These are phyloP conservation scores for Nepenthes gracilis DNA, from an alignment of 148 eudicot genomes.

Conservation along the genomic window DNA sequence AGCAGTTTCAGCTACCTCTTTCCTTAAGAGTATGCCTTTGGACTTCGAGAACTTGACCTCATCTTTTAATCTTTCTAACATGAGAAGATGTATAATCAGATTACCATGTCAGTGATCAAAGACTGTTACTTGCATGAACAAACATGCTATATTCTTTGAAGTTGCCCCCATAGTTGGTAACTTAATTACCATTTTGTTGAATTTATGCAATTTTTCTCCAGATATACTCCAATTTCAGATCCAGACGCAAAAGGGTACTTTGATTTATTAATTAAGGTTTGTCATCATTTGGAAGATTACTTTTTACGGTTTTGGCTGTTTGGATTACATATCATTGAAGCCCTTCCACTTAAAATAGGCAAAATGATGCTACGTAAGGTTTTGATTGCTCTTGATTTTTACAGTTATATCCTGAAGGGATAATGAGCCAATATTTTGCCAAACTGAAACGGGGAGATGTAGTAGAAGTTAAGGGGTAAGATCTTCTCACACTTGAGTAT, in stretches of 20 bases:
- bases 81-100: too few relatives aligned
- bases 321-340: neutral
- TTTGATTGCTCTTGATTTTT: neutral
- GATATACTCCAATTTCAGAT: conserved; percentile 95
- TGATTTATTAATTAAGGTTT: conserved; percentile 89
- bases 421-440: conserved; percentile 98
- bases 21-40: too few relatives aligned
- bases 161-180: too few relatives aligned
- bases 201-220: conserved; percentile 19
- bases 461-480: conserved; percentile 94
- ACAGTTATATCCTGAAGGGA: conserved; percentile 94
- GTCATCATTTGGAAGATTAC: conserved; percentile 4
- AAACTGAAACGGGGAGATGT: conserved; percentile 88
- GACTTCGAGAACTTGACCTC: too few relatives aligned
- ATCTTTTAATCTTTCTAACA: too few relatives aligned
- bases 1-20: too few relatives aligned
- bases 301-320: neutral
- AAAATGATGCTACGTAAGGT: neutral
- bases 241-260: conserved; percentile 87
- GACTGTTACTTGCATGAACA: too few relatives aligned
- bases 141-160: too few relatives aligned
- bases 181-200: neutral
- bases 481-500: neutral
- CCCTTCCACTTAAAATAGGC: neutral
- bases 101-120: too few relatives aligned